A percentile compares a stretch with the other conserved stretches of the same genome.
Conservation (phyloP, 495 filamentous ascomycete genomes). For the Aspergillus heteromorphus region DNA sequence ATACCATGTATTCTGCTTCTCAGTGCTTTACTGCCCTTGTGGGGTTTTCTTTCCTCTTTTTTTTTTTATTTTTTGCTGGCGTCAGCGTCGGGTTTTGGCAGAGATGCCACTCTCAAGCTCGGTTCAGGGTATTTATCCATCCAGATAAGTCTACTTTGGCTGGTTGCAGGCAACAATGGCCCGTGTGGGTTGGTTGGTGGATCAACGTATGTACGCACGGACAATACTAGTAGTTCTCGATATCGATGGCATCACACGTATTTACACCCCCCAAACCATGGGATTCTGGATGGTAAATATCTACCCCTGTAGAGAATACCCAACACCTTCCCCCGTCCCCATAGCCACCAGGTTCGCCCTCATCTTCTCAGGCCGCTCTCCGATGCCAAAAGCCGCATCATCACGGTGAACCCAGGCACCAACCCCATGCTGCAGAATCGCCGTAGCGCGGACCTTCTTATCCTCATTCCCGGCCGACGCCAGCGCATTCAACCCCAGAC, state of each 20-base stretch:
- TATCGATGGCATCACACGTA: neutral
- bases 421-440: slow-evolving; percentile 82
- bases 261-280: neutral
- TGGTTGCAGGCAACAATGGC: neutral
- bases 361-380: slow-evolving; percentile 45
- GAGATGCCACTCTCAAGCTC: neutral
- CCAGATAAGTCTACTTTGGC: neutral
- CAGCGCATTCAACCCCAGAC: slow-evolving; percentile 56
- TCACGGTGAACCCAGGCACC: slow-evolving; percentile 62
- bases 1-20: no score
- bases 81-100: neutral
- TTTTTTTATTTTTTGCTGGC: neutral
- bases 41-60: neutral
- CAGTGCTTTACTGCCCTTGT: neutral
- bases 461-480: slow-evolving; percentile 24
- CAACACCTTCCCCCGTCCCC: slow-evolving; percentile 55
- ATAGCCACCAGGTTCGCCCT: slow-evolving; percentile 52
- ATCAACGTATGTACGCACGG: neutral
- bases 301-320: slow-evolving; percentile 48
- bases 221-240: neutral
- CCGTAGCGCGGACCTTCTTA: slow-evolving; percentile 56
- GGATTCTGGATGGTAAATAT: neutral
- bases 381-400: slow-evolving; percentile 50
- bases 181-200: neutral
- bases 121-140: no score